Base-by-base conservation (phyloP, 2,329 filamentous ascomycete species). In the Xylaria sp. region DNA sequence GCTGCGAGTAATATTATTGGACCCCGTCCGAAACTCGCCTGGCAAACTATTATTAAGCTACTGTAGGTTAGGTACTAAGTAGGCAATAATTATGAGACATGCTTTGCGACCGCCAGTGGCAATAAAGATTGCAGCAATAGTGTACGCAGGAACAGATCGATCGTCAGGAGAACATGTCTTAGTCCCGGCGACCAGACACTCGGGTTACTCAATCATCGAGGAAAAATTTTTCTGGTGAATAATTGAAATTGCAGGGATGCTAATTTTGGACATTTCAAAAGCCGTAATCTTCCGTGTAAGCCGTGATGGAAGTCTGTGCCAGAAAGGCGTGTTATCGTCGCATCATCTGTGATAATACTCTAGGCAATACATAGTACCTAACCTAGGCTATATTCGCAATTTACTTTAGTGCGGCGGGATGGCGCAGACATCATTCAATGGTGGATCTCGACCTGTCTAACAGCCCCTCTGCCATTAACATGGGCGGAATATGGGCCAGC, bases 121-220 rank as follows among this genome's bases (percentile, higher is more conserved):
- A 19, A 51, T 19, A 53, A 56, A 27, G 50, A 69, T 61, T 67
- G 61, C 64, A 61, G 64, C 64, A 47, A 64, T 51, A 30, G 21
- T 51, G 48, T 51, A 27, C 21, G 21, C 69, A 71, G 69, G 69
- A 71, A 71, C 69, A 30, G 42, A 47, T 54, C 5, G 69, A 71
- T 71, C 69, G 67, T 69, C 69, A 71, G 69, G 69, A 69, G 67
- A 56, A n/a, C 34, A 60, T 51, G 58, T 47, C 32, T 62, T 58
- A 56, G 63, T 63, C 47, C 55, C 66, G 27, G 61, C 32, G 53
- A 64, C 61, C 68, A 63, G 60, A 59, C 50, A 27, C 59, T 34
- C 55, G 69, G 68, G 69, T 65, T 65, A 21, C 30, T 62, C 32
- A 42, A 34, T 19, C 27, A 36, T n/a, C 14, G 32, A 51, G 4